These are phyloP conservation scores for Phytopythium kandeliae DNA, from an alignment of 352 stramenopile species.

Conservation along the genomic window DNA sequence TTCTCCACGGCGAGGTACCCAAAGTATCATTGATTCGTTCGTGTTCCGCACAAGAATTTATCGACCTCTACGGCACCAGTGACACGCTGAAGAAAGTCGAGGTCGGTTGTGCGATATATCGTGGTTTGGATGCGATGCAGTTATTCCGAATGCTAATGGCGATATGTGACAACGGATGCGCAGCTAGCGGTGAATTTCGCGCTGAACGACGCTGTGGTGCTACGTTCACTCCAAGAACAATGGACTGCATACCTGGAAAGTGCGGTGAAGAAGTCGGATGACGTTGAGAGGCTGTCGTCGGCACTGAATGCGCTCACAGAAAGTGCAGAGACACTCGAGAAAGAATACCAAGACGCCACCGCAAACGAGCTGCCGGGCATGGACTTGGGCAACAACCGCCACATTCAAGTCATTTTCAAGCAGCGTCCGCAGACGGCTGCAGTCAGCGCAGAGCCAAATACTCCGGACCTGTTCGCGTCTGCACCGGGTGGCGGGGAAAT, in stretches of 20 bases:
- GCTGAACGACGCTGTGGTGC: constrained; percentile 52
- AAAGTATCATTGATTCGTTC: constrained; percentile 74
- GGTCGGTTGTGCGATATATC: constrained; percentile 21
- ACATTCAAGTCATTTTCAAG: constrained; percentile 83
- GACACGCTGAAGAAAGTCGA: constrained; percentile 64
- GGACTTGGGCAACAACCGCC: constrained; percentile 20
- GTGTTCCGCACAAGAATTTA: constrained; percentile 62
- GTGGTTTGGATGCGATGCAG: background rate
- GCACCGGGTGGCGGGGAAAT: constrained; percentile 6
- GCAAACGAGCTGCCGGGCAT: constrained; percentile 25
- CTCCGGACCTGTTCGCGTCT: constrained; percentile 21
- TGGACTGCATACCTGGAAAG: constrained; percentile 34
- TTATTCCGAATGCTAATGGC: no score
- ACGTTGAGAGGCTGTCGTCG: constrained; percentile 29
- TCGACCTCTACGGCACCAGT: constrained; percentile 59
- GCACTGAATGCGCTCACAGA: constrained; percentile 42
- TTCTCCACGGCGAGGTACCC: constrained; percentile 66
- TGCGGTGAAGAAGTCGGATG: constrained; percentile 9
- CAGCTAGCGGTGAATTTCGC: constrained; percentile 74
- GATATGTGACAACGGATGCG: background rate
- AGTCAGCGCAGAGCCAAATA: constrained; percentile 9
- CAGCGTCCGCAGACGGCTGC: constrained; percentile 48
- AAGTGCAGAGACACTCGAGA: constrained; percentile 42
- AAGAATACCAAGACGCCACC: constrained; percentile 30
- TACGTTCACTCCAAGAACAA: constrained; percentile 46